Evolutionary conservation across 139 green algal species (phyloP).

Genomic region (Chlamydomonas sphaeroides): DNA sequence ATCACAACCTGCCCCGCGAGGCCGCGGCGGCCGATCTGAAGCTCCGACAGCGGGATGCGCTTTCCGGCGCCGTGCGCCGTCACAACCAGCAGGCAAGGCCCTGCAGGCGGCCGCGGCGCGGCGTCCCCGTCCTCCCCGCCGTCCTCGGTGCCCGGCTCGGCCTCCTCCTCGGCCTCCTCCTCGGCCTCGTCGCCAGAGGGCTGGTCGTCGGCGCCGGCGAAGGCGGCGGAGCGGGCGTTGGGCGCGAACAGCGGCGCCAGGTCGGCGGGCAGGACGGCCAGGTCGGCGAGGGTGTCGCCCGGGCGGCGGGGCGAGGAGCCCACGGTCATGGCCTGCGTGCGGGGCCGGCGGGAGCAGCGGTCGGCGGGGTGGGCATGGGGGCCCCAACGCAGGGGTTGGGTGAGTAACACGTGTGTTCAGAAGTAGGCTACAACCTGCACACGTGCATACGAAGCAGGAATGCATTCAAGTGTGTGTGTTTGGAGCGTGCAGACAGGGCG

Average conservation of each 20-base stretch:
- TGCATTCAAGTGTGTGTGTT: neutral
- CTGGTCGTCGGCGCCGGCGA: neutral
- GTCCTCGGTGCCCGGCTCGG: neutral
- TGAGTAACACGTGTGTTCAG: too few species aligned
- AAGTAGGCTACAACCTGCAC: too few species aligned
- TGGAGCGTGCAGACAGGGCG: neutral
- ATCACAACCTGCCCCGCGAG: slow-evolving; percentile 39
- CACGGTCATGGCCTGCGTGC: slow-evolving; percentile 61
- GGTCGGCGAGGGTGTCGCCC: slow-evolving; percentile 53
- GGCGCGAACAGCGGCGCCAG: slow-evolving; percentile 41
- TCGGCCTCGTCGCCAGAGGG: neutral
- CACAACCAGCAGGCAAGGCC: slow-evolving; percentile 62
- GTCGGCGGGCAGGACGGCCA: slow-evolving; percentile 61
- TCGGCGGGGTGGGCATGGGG: too few species aligned
- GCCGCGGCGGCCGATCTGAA: slow-evolving; percentile 47
- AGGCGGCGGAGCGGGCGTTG: neutral
- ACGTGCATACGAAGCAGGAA: too few species aligned
- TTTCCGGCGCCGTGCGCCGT: slow-evolving; percentile 56
- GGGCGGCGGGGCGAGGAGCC: neutral
- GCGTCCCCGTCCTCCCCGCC: too few species aligned
- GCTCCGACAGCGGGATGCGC: slow-evolving; percentile 49
- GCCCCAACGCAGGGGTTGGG: too few species aligned
- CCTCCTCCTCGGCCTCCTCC: neutral
- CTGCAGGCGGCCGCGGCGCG: neutral
- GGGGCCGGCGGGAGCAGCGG: neutral